phyloP scores from a whole-genome alignment of 2,329 filamentous ascomycete species.

The Exutisphaerella laricina region DNA sequence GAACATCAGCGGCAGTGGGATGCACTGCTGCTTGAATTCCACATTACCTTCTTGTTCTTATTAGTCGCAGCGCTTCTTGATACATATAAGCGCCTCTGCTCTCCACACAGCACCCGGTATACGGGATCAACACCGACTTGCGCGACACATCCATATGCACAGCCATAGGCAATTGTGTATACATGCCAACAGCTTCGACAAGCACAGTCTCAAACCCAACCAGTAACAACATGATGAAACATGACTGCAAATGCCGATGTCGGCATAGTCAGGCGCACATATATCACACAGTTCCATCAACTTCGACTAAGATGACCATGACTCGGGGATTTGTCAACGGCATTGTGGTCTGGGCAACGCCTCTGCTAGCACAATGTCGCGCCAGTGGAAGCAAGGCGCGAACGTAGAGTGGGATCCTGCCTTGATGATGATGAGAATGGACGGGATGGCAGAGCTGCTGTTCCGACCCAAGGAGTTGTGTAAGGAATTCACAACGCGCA shows the following conservation, averaged over 20 bases:
- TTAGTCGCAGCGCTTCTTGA: background rate
- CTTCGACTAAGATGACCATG: background rate
- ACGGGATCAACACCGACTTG: too few species aligned
- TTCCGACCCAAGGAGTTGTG: background rate
- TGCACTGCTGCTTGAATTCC: background rate
- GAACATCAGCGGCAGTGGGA: conserved; percentile 2
- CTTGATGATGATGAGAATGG: background rate
- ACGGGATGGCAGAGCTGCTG: background rate
- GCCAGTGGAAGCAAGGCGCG: conserved; percentile 2
- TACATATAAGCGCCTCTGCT: conserved; percentile 1
- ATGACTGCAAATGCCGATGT: conserved; percentile 1
- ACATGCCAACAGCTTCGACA: too few species aligned
- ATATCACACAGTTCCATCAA: background rate
- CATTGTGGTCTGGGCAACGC: background rate
- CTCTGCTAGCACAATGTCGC: conserved; percentile 2
- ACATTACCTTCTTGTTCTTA: background rate
- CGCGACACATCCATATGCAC: too few species aligned
- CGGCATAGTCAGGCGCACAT: conserved; percentile 3
- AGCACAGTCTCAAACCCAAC: background rate
- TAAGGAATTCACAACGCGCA: too few species aligned
- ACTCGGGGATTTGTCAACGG: conserved; percentile 1
- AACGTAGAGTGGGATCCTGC: too few species aligned
- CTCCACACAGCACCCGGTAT: too few species aligned
- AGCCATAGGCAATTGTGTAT: too few species aligned
- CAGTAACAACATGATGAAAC: too few species aligned